A percentile compares a stretch with the other conserved stretches of the same genome.
phyloP scores from a whole-genome alignment of 2,329 filamentous ascomycete genomes.

The Ophiocordyceps sinensis region DNA sequence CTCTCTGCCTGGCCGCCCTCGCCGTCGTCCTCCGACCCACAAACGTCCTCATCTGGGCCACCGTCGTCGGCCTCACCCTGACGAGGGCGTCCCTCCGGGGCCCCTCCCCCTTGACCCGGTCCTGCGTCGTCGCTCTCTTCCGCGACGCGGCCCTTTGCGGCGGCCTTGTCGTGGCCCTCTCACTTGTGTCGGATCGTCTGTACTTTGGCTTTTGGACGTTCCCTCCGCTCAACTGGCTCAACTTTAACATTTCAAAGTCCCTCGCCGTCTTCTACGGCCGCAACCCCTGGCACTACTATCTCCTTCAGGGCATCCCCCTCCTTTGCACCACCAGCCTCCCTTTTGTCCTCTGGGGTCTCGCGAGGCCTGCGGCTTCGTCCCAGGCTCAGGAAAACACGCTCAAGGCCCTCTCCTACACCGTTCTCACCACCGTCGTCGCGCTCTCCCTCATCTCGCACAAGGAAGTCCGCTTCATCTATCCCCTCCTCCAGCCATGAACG shows the following conservation, averaged over 20 bases:
- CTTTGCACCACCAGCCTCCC: constrained; percentile 73
- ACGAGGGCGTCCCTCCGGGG: constrained; percentile 21
- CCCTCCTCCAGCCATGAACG: constrained; percentile 70
- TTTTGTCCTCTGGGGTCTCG: constrained; percentile 55
- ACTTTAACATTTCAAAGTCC: constrained; percentile 81
- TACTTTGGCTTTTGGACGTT: constrained; percentile 84
- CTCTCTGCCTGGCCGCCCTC: constrained; percentile 61
- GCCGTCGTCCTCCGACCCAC: constrained; percentile 83
- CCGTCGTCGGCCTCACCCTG: constrained; percentile 37
- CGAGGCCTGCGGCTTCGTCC: constrained; percentile 26
- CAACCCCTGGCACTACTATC: constrained; percentile 86
- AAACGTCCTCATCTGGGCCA: constrained; percentile 73
- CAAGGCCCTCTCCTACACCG: constrained; percentile 36
- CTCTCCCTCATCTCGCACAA: constrained; percentile 84
- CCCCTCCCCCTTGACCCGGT: constrained; percentile 25
- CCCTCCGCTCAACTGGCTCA: constrained; percentile 71
- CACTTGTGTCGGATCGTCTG: constrained; percentile 52
- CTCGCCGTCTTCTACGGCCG: constrained; percentile 85
- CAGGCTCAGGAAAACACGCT: constrained; percentile 18
- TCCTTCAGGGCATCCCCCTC: constrained; percentile 78
- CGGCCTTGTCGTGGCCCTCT: constrained; percentile 44
- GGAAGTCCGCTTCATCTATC: constrained; percentile 94
- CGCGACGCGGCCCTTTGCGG: constrained; percentile 53
- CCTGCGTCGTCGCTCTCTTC: constrained; percentile 36
- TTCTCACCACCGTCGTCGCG: constrained; percentile 42